phyloP scores from a whole-genome alignment of 257 asterid species.

The Solanum ossicruentum region DNA sequence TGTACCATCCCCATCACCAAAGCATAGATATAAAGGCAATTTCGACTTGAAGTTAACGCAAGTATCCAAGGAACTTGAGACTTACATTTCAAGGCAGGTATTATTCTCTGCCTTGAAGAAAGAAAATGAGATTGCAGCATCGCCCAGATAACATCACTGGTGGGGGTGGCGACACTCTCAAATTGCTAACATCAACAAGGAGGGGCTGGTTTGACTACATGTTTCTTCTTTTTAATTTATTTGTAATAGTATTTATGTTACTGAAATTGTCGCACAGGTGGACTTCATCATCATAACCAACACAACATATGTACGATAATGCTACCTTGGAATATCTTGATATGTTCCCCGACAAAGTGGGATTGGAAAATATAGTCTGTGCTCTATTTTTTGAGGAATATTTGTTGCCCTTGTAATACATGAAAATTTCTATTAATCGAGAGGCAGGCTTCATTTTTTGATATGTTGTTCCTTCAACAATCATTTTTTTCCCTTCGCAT shows the following conservation, averaged over 20 bases:
- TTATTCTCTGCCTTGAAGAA: conserved; percentile 53
- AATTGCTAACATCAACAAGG: background rate
- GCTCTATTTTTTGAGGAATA: background rate
- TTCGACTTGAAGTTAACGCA: conserved; percentile 71
- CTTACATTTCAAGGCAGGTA: conserved; percentile 70
- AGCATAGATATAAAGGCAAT: conserved; percentile 47
- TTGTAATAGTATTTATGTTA: background rate
- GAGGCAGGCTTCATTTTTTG: background rate
- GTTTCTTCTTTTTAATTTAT: background rate
- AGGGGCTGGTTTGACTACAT: background rate
- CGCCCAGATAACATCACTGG: conserved; percentile 26
- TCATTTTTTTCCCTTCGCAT: background rate
- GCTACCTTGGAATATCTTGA: background rate
- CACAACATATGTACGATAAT: background rate
- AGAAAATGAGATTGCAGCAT: conserved; percentile 34
- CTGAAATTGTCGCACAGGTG: background rate
- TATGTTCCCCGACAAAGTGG: background rate
- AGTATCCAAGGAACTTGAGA: conserved; percentile 76
- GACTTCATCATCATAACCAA: background rate
- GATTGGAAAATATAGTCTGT: background rate
- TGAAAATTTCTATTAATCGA: background rate
- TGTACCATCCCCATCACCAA: conserved; percentile 31
- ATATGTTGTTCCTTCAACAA: background rate
- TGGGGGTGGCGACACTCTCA: background rate
- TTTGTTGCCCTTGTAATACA: background rate